phyloP scores from a whole-genome alignment of 2,329 filamentous ascomycete species.

The Penicillium occitanis region DNA sequence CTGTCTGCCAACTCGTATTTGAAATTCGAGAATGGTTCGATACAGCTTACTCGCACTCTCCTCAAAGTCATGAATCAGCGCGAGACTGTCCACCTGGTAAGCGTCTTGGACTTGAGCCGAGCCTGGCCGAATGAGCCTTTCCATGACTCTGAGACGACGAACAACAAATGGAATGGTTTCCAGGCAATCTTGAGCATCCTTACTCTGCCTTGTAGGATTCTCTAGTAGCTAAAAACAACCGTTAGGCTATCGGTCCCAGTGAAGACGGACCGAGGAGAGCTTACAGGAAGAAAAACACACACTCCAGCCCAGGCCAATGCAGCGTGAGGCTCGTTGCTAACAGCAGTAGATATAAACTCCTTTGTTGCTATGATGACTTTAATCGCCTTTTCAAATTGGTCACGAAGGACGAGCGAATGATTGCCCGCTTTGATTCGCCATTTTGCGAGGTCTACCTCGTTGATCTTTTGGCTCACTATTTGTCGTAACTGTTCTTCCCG shows the following conservation, averaged over 20 bases:
- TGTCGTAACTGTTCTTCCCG: constrained; percentile 11
- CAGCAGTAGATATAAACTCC: constrained; percentile 5
- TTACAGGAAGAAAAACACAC: constrained; percentile 9
- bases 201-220: background rate
- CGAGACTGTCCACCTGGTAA: background rate
- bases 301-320: constrained; percentile 9
- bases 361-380: background rate
- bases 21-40: constrained; percentile 2
- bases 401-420: background rate
- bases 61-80: background rate
- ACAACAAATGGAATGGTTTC: constrained; percentile 9
- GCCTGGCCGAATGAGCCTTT: constrained; percentile 5
- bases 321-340: constrained; percentile 1
- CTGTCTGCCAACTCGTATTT: background rate
- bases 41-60: background rate
- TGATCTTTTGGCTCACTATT: background rate
- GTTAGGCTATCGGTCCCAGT: background rate
- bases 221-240: background rate
- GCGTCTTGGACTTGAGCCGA: background rate
- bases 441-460: constrained; percentile 3
- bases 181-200: constrained; percentile 6
- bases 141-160: constrained; percentile 8
- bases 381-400: constrained; percentile 1
- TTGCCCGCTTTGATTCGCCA: background rate
- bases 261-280: too few species aligned